phyloP scores from a whole-genome alignment of 108 stramenopile species.

The Fistulifera solaris region DNA sequence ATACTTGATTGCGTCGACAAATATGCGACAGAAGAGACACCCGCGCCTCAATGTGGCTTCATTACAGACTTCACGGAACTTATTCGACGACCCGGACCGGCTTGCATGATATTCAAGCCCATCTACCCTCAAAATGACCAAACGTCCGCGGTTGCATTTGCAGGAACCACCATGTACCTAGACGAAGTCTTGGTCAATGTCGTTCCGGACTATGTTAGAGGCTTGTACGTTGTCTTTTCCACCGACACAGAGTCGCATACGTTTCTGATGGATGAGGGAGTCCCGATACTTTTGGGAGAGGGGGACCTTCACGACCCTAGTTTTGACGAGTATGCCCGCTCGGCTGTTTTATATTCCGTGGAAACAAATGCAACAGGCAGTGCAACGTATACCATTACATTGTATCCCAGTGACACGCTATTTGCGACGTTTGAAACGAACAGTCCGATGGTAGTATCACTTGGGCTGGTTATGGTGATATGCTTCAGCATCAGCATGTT shows the following conservation, averaged over 20 bases:
- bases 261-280: slow-evolving; percentile 14
- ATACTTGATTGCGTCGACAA: too few species aligned
- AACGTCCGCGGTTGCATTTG: slow-evolving; percentile 10
- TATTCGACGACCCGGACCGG: slow-evolving; percentile 4
- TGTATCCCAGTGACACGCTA: slow-evolving; percentile 23
- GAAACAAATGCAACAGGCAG: not conserved
- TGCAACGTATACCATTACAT: not conserved
- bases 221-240: slow-evolving; percentile 16
- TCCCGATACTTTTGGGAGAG: slow-evolving; percentile 1
- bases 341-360: too few species aligned
- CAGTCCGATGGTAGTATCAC: slow-evolving; percentile 20
- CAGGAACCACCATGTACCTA: slow-evolving; percentile 10
- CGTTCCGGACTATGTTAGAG: slow-evolving; percentile 18
- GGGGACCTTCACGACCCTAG: slow-evolving; percentile 23
- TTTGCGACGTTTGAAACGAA: slow-evolving; percentile 15
- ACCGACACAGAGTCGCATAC: slow-evolving; percentile 8
- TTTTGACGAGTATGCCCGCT: not conserved
- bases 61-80: slow-evolving; percentile 2
- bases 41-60: slow-evolving; percentile 9
- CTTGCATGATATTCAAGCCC: slow-evolving; percentile 1
- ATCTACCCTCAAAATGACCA: slow-evolving; percentile 5
- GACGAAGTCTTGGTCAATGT: slow-evolving; percentile 15
- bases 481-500: slow-evolving; percentile 31
- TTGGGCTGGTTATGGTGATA: slow-evolving; percentile 25
- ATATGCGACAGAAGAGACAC: too few species aligned